These are phyloP conservation scores for Pterocarpus santalinus DNA, from an alignment of 306 rosid genomes.

Conservation along the genomic window DNA sequence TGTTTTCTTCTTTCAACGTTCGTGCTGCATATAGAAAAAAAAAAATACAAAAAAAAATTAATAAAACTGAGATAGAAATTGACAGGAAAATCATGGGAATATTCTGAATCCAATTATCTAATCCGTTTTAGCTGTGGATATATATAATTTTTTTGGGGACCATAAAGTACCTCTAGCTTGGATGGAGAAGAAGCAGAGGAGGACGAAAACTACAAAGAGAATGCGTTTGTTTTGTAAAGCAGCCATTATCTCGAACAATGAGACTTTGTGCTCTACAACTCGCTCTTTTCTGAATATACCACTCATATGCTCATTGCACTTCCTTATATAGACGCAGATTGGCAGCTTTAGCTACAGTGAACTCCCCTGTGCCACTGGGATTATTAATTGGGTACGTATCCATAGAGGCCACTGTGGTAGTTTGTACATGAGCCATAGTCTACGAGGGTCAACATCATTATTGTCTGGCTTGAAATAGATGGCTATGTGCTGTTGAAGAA, in stretches of 20 bases:
- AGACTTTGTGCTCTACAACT: not conserved
- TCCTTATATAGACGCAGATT: slow-evolving; percentile 52
- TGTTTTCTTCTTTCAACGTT: slow-evolving; percentile 58
- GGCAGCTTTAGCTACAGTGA: not conserved
- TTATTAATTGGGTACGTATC: slow-evolving; percentile 30
- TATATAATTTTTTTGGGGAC: not conserved
- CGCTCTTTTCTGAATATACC: slow-evolving; percentile 15
- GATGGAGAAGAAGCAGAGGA: slow-evolving; percentile 65
- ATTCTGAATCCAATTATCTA: not conserved
- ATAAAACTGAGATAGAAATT: not conserved
- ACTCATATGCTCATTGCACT: slow-evolving; percentile 25
- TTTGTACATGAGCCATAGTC: slow-evolving; percentile 51
- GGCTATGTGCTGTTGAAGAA: slow-evolving; percentile 31
- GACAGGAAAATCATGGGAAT: not conserved
- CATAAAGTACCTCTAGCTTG: slow-evolving; percentile 63
- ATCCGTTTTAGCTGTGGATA: not conserved
- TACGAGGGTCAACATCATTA: slow-evolving; percentile 62
- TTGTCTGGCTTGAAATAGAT: slow-evolving; percentile 57
- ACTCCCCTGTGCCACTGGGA: slow-evolving; percentile 38
- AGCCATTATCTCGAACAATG: slow-evolving; percentile 47
- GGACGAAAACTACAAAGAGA: slow-evolving; percentile 61
- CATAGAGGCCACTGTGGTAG: slow-evolving; percentile 34
- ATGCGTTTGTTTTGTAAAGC: slow-evolving; percentile 57
- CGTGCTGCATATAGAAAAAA: slow-evolving; percentile 58
- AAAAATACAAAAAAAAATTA: slow-evolving; percentile 9